A percentile compares a stretch with the other conserved stretches of the same genome.
These are phyloP conservation scores for Linanthus parryae DNA, from an alignment of 148 eudicot genomes.

Conservation along the genomic window DNA sequence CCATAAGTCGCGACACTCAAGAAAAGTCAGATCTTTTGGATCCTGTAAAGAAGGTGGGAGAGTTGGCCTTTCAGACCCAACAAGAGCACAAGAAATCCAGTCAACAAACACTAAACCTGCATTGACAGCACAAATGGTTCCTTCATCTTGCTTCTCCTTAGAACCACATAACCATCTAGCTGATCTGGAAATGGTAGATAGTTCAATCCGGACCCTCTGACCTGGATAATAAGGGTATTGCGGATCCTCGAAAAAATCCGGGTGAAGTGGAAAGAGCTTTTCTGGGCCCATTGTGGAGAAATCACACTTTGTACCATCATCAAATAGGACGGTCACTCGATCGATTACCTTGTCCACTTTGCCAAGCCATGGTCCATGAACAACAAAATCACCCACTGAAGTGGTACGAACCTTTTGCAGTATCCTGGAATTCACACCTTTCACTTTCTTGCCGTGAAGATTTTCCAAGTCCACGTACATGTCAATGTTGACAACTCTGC, in stretches of 20 bases:
- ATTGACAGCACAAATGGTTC: conserved; percentile 60
- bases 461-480: conserved; percentile 73
- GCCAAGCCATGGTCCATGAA: conserved; percentile 83
- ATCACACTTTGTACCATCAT: conserved; percentile 72
- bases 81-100: conserved; percentile 64
- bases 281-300: conserved; percentile 48
- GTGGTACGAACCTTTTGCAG: conserved; percentile 52
- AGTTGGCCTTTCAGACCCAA: conserved; percentile 23
- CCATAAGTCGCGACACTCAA: conserved; percentile 78
- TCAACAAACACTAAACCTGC: conserved; percentile 67
- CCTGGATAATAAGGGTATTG: conserved; percentile 83
- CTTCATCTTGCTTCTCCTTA: conserved; percentile 48
- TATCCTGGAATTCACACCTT: conserved; percentile 42
- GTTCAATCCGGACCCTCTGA: conserved; percentile 60
- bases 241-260: conserved; percentile 68
- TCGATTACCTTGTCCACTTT: conserved; percentile 68
- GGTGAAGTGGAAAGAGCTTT: conserved; percentile 47
- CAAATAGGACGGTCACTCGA: conserved; percentile 49
- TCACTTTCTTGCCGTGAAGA: conserved; percentile 40
- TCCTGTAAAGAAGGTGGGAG: conserved; percentile 52
- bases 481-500: conserved; percentile 50
- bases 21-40: conserved; percentile 43
- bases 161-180: conserved; percentile 71
- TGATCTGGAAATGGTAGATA: conserved; percentile 35
- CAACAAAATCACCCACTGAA: conserved; percentile 63